Evolutionary conservation across 441 rosid genomes (phyloP), one percentile per base, ranked within the genome.

Genomic region (Eutrema salsugineum): DNA sequence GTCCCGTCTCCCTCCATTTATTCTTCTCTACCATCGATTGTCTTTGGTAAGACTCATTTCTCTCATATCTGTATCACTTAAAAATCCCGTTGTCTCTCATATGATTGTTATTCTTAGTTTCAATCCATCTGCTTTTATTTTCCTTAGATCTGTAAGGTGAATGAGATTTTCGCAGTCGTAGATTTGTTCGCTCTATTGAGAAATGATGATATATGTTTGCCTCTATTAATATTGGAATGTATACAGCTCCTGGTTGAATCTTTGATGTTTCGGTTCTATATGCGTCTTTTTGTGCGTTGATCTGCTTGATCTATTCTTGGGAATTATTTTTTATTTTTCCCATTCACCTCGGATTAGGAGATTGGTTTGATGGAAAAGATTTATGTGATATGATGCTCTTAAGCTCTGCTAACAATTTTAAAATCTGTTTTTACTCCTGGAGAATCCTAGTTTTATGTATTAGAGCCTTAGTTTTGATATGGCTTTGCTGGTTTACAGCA

Each of bases 61-160:
- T 42, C 51, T 72, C 70, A 70, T 72, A 76, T 80, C 83, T 35
- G 6, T 50, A 1, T 27, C 11, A 4, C 38, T 57, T 56, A 60
- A 30, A 4, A 56, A 5, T 40, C 33, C 32, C 49, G 9, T 10
- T 51, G n/a, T 49, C n/a, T 43, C 32, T 53, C 27, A 5, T 11
- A 2, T 75, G 50, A 10, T 51, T 27, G 11, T 38, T 15, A n/a
- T 55, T 65, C 27, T 27, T 14, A 20, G 46, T 47, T 20, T 60
- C 51, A 46, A 3, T 33, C 56, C 14, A 4, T 67, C 50, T 15
- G 35, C 42, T 27, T n/a, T 14, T 30, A 0, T 66, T 15, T 24
- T 30, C n/a, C 43, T 5, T 28, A 47, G 61, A 63, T 64, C 64
- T 72, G 1, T 43, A 16, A 73, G 60, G 66, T 57, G 27, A 38